Evolutionary conservation across 176 grass and related monocot species (phyloP).

Genomic region (Triticum monococcum): DNA sequence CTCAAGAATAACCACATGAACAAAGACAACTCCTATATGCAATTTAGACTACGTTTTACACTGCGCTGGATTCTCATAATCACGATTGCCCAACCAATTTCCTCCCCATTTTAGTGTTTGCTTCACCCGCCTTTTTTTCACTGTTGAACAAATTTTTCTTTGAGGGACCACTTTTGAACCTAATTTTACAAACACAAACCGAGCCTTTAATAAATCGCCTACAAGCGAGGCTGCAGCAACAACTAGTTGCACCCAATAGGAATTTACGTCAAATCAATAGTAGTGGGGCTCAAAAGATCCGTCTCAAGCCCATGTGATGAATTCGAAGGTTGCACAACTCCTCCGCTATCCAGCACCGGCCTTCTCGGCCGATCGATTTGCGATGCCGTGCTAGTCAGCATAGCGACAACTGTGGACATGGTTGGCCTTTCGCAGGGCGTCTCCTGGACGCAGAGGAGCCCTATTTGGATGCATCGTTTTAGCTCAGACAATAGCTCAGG

Average conservation of each 20-base stretch:
- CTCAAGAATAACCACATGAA: too few species aligned
- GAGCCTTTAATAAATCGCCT: too few species aligned
- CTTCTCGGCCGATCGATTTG: not conserved
- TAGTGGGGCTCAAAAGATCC: not conserved
- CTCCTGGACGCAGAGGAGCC: constrained; percentile 47
- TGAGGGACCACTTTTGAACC: too few species aligned
- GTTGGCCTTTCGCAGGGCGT: constrained; percentile 23
- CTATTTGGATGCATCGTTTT: constrained; percentile 42
- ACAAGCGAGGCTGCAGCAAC: not conserved
- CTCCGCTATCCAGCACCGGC: not conserved
- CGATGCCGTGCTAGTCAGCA: constrained; percentile 29
- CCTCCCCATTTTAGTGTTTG: too few species aligned
- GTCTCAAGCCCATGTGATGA: not conserved
- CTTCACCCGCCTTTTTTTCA: too few species aligned
- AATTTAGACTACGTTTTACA: too few species aligned
- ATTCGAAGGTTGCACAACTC: too few species aligned
- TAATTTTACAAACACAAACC: too few species aligned
- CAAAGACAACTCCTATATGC: too few species aligned
- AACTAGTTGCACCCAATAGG: not conserved
- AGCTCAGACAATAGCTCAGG: not conserved
- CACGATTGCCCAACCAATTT: too few species aligned
- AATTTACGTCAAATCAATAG: not conserved
- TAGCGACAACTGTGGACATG: constrained; percentile 27
- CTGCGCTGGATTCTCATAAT: too few species aligned
- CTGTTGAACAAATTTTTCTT: too few species aligned